Evolutionary conservation across 202 grass and related monocot species (phyloP).

Genomic region (Setaria viridis): DNA sequence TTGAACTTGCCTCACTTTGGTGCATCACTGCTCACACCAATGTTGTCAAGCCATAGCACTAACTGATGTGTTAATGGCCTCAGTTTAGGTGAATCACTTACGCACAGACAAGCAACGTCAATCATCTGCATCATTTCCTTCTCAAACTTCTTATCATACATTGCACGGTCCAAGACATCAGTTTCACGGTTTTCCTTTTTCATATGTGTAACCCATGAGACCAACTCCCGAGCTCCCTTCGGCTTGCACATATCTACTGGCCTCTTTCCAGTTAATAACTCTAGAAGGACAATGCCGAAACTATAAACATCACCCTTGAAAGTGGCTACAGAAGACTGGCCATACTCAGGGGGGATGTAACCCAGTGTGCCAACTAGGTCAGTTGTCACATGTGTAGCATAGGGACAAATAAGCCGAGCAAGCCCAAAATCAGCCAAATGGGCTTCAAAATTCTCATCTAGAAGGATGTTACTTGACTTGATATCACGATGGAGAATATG

Average conservation of each 20-base stretch:
- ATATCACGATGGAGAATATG: conserved; percentile 97
- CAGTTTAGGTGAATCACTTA: conserved; percentile 76
- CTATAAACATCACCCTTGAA: conserved; percentile 97
- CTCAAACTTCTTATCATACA: conserved; percentile 77
- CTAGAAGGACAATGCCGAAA: conserved; percentile 93
- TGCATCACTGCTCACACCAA: conserved; percentile 50
- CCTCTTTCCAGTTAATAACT: conserved; percentile 87
- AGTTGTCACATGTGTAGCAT: conserved; percentile 96
- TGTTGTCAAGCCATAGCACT: conserved; percentile 74
- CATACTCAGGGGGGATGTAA: conserved; percentile 96
- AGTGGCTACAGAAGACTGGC: conserved; percentile 89
- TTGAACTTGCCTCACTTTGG: conserved; percentile 47
- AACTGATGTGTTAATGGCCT: conserved; percentile 75
- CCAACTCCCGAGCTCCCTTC: conserved; percentile 77
- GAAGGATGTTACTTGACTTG: conserved; percentile 96
- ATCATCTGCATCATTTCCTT: conserved; percentile 83
- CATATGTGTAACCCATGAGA: conserved; percentile 89
- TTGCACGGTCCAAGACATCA: conserved; percentile 69
- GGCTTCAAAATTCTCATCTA: conserved; percentile 87
- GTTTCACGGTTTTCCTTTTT: conserved; percentile 65
- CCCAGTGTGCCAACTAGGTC: conserved; percentile 92
- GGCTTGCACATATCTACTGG: conserved; percentile 93
- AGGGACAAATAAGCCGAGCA: conserved; percentile 90
- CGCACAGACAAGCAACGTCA: conserved; percentile 81
- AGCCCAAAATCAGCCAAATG: conserved; percentile 98